Evolutionary conservation across 148 eudicot genomes (phyloP), one percentile per base, ranked within the genome.

Genomic region (Diospyros kaki): DNA sequence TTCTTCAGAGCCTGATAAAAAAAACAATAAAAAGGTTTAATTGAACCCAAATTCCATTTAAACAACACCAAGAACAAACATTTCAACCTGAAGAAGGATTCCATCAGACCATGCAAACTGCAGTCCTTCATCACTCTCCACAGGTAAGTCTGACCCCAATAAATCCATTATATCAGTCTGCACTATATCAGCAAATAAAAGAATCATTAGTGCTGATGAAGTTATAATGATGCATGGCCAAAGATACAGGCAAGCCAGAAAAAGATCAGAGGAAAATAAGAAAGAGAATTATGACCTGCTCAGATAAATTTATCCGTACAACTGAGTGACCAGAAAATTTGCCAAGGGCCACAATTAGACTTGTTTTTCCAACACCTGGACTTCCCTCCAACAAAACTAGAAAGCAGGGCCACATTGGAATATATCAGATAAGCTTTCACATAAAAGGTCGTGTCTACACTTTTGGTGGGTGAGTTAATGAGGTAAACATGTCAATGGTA

Each of bases 101-200:
- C 99, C 99, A 88, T 95, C 99, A 73, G 90, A 91, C 99, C 99
- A 95, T 58, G 96, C 96, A 89, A 95, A 95, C 80, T 87, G 94
- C 85, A 95, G 76, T 52, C 96, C 96, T 73, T 87, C 93, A 69
- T 93, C 93, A 77, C 94, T 89, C 80, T 95, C 97, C 43, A 95
- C 81, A 43, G 99, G 99, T 79, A 95, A 87, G 84, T 95, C 99
- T 12, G 99, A 95, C 44, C 99, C 99, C 88, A 95, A 84, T 64
- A 95, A 87, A 78, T 95, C 99, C 99, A 95, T 95, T 40, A 95
- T 87, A 83, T 95, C 99, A 60, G 96, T 95, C 99, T 95, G 87
- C 55, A 72, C 48, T 53, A 83, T 39, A 79, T 53, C 39, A 78
- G 59, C 73, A 63, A 73, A 68, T 71, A 48, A 75, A 51, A 9